Conservation (phyloP, 208 protist species). For the Leishmania aethiopica region DNA sequence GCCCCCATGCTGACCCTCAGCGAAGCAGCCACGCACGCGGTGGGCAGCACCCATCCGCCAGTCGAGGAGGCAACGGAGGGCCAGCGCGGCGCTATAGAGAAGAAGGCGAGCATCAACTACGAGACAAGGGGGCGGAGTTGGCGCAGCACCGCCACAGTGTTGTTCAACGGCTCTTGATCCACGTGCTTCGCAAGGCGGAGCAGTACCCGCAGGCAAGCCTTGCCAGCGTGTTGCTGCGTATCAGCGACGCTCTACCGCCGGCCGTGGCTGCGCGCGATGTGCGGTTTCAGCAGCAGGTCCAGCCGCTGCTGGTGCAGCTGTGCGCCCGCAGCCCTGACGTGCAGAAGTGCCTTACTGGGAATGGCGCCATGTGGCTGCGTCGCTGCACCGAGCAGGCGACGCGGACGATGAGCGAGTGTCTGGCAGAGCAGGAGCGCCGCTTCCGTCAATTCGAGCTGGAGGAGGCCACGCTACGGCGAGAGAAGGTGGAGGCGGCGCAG, state of each 20-base stretch:
- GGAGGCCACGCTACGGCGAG: conserved; percentile 36
- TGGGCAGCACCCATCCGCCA: not conserved
- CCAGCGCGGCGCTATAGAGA: not conserved
- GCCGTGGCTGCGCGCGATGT: conserved; percentile 25
- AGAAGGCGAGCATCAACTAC: not conserved
- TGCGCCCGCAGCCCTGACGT: conserved; percentile 31
- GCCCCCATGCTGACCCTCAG: conserved; percentile 16
- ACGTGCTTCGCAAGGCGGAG: conserved; percentile 50
- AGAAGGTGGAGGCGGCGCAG: conserved; percentile 28
- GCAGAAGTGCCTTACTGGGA: conserved; percentile 29
- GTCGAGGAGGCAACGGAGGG: not conserved
- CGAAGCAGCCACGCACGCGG: conserved; percentile 1
- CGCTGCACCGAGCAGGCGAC: conserved; percentile 31
- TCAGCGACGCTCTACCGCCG: conserved; percentile 45
- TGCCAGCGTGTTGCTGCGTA: conserved; percentile 44
- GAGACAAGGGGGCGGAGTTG: not conserved
- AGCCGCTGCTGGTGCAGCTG: conserved; percentile 41
- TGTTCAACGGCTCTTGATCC: conserved; percentile 41
- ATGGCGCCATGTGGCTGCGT: conserved; percentile 55
- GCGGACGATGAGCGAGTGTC: conserved; percentile 39
- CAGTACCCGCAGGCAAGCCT: conserved; percentile 31
- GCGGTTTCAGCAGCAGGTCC: conserved; percentile 28
- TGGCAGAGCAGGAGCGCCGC: conserved; percentile 54
- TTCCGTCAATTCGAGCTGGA: conserved; percentile 68
- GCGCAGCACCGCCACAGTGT: conserved; percentile 24